Percentiles rank a stretch among this genome's conserved stretches.
phyloP scores from a whole-genome alignment of 1,139 yeast species.

The Sugiyamaella paludigena region DNA sequence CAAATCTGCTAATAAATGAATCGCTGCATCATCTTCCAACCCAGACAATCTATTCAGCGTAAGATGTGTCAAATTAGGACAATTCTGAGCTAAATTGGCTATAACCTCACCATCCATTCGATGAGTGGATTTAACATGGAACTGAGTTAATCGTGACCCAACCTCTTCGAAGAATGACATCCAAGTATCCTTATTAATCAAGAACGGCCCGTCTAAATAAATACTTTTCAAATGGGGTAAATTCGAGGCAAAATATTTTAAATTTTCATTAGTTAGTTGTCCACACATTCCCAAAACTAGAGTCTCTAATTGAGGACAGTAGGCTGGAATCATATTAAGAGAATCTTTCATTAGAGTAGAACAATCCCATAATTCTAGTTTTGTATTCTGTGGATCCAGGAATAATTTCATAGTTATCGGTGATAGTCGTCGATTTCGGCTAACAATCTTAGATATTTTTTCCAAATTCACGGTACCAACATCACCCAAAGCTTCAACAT shows the following conservation, averaged over 20 bases:
- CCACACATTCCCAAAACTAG: slow-evolving; percentile 90
- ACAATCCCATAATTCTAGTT: slow-evolving; percentile 86
- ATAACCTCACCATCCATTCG: slow-evolving; percentile 70
- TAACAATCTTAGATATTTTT: slow-evolving; percentile 69
- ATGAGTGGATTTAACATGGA: slow-evolving; percentile 79
- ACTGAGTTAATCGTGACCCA: slow-evolving; percentile 48
- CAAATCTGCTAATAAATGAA: slow-evolving; percentile 63
- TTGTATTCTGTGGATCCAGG: slow-evolving; percentile 55
- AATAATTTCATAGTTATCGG: slow-evolving; percentile 71
- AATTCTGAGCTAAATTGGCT: slow-evolving; percentile 57
- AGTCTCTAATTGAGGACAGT: slow-evolving; percentile 67
- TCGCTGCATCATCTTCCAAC: slow-evolving; percentile 57
- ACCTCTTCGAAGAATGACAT: slow-evolving; percentile 57
- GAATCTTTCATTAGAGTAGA: slow-evolving; percentile 70
- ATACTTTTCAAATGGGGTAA: slow-evolving; percentile 53
- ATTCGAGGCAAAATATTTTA: slow-evolving; percentile 60
- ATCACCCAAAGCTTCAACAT: slow-evolving; percentile 75
- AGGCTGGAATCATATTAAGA: slow-evolving; percentile 67
- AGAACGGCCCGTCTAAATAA: slow-evolving; percentile 80
- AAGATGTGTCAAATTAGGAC: slow-evolving; percentile 49
- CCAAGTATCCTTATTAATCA: slow-evolving; percentile 77
- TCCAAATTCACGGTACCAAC: slow-evolving; percentile 57
- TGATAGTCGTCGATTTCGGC: slow-evolving; percentile 76
- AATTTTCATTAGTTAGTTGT: slow-evolving; percentile 74
- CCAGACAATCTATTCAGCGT: slow-evolving; percentile 72